Base-by-base conservation (phyloP, 2,329 filamentous ascomycete genomes). In the Cryoendolithus antarcticus region DNA sequence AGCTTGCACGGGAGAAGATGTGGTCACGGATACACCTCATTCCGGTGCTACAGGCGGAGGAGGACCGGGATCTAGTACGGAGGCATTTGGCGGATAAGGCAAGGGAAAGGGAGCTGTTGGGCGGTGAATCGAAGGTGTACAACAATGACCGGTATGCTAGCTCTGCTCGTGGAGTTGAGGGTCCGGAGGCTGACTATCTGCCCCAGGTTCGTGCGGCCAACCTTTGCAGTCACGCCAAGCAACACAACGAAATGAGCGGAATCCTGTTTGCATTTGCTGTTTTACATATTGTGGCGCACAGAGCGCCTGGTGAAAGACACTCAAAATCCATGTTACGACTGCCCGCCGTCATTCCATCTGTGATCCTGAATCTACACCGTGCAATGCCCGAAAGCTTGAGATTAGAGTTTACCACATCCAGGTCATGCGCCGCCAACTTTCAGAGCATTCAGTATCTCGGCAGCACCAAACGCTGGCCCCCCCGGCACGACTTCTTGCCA, bases 1-100 rank as follows among this genome's bases (percentile, higher is more conserved):
- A 98, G 66, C 80, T 94, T 51, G 84, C 80, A 47, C 85, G 91
- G 54, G 91, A 98, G 61, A 98, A 96, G 73, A 91, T 94, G 77
- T 98, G 91, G 91, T 77, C 85, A 45, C 82, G 91, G 59, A 93
- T 98, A 65, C 78, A 96, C 66, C 73, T 98, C 48, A 91, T 89
- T 57, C 91, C 91, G 42, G 69, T 94, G 47, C 77, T 98, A 48
- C 89, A 96, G 62, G 91, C 91, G 41, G 91, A 98, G 62, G 86
- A 94, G 64, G 91, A 98, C 69, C 81, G 91, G 45, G 91, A 98
- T 66, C 80, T 89, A 61, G 88, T 94, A 47, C 76, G 91, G 50
- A 74, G 89, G 58, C 75, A 89, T 63, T 74, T 81, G 49, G 91
- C 91, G 42, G 85, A 93, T 63, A 78, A 86, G 73, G 80, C 78